Conservation (phyloP, 1,139 yeast genomes). For the Geotrichum cucujoidarum region DNA sequence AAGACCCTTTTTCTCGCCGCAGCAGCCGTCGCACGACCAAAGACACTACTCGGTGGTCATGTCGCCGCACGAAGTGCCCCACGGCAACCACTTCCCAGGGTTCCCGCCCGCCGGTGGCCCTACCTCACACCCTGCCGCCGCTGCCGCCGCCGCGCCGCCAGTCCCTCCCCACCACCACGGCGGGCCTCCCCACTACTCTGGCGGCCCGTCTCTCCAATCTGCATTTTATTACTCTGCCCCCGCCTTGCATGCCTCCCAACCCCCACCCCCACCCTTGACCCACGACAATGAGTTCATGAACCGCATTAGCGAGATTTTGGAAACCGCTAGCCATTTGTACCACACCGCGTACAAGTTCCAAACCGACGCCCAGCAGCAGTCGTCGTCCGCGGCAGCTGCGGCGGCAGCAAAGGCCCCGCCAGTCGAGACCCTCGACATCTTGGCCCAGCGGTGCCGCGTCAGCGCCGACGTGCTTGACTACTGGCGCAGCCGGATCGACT, state of each 20-base stretch:
- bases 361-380: background rate
- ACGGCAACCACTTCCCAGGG: background rate
- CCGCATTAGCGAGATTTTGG: slow-evolving; percentile 11
- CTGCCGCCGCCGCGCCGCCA: background rate
- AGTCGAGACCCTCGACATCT: slow-evolving; percentile 11
- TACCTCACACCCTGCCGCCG: background rate
- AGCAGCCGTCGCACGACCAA: slow-evolving; percentile 4
- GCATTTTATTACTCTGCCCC: slow-evolving; percentile 10
- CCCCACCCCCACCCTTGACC: background rate
- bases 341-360: slow-evolving; percentile 13
- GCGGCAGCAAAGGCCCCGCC: background rate
- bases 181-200: slow-evolving; percentile 2
- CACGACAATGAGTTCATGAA: slow-evolving; percentile 14
- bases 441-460: slow-evolving; percentile 14
- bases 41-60: background rate
- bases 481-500: slow-evolving; percentile 6
- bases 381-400: slow-evolving; percentile 1
- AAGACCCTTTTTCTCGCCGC: too few species aligned
- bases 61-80: slow-evolving; percentile 2
- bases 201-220: slow-evolving; percentile 5
- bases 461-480: slow-evolving; percentile 17
- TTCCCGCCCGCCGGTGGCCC: background rate
- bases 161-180: slow-evolving; percentile 4
- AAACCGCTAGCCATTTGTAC: slow-evolving; percentile 16
- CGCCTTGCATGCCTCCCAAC: slow-evolving; percentile 7